Percentiles rank a stretch among this genome's conserved stretches.
Evolutionary conservation across 805 yeast genomes (phyloP).

Genomic region (Metschnikowia chrysomelidarum): DNA sequence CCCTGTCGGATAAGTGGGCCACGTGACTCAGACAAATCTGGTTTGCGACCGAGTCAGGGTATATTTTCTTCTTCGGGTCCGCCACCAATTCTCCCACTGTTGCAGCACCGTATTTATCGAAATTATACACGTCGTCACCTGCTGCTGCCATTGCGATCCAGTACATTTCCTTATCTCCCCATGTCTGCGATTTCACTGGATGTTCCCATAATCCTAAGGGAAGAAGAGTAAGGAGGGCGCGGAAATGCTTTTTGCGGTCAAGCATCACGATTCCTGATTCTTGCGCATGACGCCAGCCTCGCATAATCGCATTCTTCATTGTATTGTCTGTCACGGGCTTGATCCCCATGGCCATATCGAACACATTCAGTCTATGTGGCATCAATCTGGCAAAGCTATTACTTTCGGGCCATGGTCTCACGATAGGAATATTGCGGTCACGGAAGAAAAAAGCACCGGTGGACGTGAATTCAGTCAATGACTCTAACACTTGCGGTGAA

Average conservation of each 20-base stretch:
- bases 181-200: constrained; percentile 48
- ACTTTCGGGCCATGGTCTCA: constrained; percentile 35
- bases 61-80: constrained; percentile 18
- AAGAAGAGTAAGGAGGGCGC: constrained; percentile 45
- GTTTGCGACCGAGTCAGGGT: constrained; percentile 24
- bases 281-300: constrained; percentile 42
- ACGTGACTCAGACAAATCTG: constrained; percentile 46
- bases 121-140: constrained; percentile 53
- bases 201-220: constrained; percentile 34
- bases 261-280: constrained; percentile 43
- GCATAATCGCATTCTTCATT: constrained; percentile 31
- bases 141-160: constrained; percentile 65
- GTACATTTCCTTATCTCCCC: constrained; percentile 79
- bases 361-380: constrained; percentile 24
- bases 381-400: constrained; percentile 32
- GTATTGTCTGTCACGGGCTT: constrained; percentile 30
- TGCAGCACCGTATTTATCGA: constrained; percentile 56
- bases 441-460: constrained; percentile 40
- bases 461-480: constrained; percentile 27
- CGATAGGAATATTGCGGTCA: constrained; percentile 33
- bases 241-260: constrained; percentile 48
- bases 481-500: constrained; percentile 21
- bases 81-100: constrained; percentile 42
- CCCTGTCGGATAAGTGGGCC: constrained; percentile 36
- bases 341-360: constrained; percentile 32